Base-by-base conservation (phyloP, 228 moss, liverwort and hornwort species). In the Sphagnum fallax region DNA sequence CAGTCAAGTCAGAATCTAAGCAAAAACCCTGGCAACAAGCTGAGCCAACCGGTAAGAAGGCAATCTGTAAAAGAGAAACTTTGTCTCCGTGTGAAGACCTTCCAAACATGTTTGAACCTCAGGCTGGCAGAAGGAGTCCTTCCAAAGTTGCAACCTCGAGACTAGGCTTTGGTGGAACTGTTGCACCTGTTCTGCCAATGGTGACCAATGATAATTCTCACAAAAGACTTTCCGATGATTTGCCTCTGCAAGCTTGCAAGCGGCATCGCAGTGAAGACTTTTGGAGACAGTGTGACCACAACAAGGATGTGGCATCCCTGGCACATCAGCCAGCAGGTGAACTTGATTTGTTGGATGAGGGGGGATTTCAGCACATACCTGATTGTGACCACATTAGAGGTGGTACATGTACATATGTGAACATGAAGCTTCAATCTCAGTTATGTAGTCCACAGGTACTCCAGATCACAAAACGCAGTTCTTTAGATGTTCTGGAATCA, bases 1-100 rank as follows among this genome's bases (percentile, higher is more conserved):
- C 67, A 47, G 71, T 73, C 55, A 57, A 71, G 71, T 71, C 73
- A 71, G 74, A 71, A 55, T 12, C 8, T 59, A 86, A 86, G 69
- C 75, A 75, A 71, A 82, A 72, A 65, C 63, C 51, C 62, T 75
- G 70, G 69, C 71, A 65, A 67, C 64, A 65, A 65, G 74, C 62
- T 75, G 80, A 74, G 32, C 50, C 64, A 58, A 60, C 55, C 32
- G 32, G 32, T 70, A 74, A 47, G 53, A 78, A 78, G 63, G 67
- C 74, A 60, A 74, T 52, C 65, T 74, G 76, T 57, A 75, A 78
- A 70, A 70, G 62, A 57, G 49, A 68, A 8, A 12, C 32, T 32
- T 32, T 32, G 32, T 32, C 32, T 32, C 32, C 32, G 2, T 32
- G 32, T 32, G 32, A 32, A 32, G 32, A 32, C 32, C 32, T 32